phyloP scores from a whole-genome alignment of 2,329 filamentous ascomycete genomes.

The Scedosporium minutisporum region DNA sequence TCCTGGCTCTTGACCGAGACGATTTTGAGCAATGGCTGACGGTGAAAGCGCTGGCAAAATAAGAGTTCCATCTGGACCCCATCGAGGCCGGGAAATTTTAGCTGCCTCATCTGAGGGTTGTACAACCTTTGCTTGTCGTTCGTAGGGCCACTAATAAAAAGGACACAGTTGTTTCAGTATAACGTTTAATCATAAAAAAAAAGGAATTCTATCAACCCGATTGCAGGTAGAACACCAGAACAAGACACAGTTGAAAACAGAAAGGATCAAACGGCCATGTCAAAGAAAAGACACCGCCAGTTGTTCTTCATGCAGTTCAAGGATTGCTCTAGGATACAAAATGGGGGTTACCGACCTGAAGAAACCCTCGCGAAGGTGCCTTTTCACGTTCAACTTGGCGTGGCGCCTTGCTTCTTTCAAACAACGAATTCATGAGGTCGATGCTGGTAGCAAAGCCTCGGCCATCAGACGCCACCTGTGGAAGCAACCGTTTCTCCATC shows the following conservation, averaged over 20 bases:
- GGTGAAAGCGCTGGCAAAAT: slow-evolving; percentile 39
- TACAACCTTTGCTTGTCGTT: slow-evolving; percentile 64
- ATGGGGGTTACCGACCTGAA: slow-evolving; percentile 66
- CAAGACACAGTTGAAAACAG: background rate
- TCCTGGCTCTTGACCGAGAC: slow-evolving; percentile 22
- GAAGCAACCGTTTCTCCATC: background rate
- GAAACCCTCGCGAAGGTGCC: slow-evolving; percentile 56
- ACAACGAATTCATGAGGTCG: slow-evolving; percentile 92
- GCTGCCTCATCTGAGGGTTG: slow-evolving; percentile 6
- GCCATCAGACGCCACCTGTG: slow-evolving; percentile 2
- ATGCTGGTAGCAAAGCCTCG: slow-evolving; percentile 78
- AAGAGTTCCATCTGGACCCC: slow-evolving; percentile 66
- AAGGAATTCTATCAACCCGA: slow-evolving; percentile 12
- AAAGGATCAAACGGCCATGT: background rate
- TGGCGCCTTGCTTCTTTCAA: slow-evolving; percentile 59
- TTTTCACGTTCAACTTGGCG: slow-evolving; percentile 43
- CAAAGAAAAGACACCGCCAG: background rate
- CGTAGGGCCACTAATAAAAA: slow-evolving; percentile 71
- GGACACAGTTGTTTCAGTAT: slow-evolving; percentile 34
- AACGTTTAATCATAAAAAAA: slow-evolving; percentile 18
- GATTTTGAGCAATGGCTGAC: slow-evolving; percentile 6
- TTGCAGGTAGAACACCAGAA: background rate
- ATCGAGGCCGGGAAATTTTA: slow-evolving; percentile 55
- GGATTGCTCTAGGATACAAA: slow-evolving; percentile 8
- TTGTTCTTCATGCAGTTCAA: background rate